Evolutionary conservation across 768 basidiomycete species (phyloP).

Genomic region (Podaxis mareebaensis): DNA sequence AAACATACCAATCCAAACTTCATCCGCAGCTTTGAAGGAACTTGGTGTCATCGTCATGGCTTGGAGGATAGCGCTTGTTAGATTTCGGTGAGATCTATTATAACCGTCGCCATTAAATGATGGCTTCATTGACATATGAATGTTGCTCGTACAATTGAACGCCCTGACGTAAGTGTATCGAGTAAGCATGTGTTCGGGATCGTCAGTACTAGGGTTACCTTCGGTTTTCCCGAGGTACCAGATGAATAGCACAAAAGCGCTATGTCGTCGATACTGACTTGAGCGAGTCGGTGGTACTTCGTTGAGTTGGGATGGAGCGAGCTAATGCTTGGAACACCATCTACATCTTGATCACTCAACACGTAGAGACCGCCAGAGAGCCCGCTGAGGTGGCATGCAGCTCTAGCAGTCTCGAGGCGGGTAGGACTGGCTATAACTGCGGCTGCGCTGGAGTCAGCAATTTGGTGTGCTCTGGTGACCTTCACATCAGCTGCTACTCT

Average conservation of each 20-base stretch:
- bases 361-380: constrained; percentile 1
- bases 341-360: neutral
- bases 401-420: constrained; percentile 2
- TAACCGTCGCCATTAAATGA: neutral
- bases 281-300: neutral
- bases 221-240: constrained; percentile 4
- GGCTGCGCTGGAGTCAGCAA: neutral
- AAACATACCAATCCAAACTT: constrained; percentile 7
- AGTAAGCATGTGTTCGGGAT: neutral
- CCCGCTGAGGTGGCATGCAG: constrained; percentile 1
- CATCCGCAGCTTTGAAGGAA: neutral
- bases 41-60: constrained; percentile 8
- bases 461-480: constrained; percentile 3
- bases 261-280: neutral
- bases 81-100: neutral
- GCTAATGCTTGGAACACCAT: neutral
- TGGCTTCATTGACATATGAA: neutral
- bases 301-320: neutral
- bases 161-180: neutral
- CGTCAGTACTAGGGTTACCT: neutral
- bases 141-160: neutral
- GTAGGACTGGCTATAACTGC: constrained; percentile 6
- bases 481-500: neutral
- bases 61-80: constrained; percentile 4
- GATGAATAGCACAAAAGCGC: constrained; percentile 6